Base-by-base conservation (phyloP, 2,329 filamentous ascomycete genomes). In the Podosphaera leucotricha region DNA sequence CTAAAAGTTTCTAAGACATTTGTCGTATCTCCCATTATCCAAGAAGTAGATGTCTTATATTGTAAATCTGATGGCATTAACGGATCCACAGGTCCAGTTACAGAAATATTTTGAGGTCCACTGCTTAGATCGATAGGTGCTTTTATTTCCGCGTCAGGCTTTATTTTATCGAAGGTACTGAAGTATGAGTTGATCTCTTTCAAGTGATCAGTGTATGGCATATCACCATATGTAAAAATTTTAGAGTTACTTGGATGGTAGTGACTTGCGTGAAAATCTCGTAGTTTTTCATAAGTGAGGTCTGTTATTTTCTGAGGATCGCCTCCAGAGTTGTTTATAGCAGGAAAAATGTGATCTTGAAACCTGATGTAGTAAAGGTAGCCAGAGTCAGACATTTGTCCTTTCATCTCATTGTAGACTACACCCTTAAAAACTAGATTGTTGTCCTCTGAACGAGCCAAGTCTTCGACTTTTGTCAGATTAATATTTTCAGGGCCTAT, bases 361-460 rank as follows among this genome's bases (percentile, higher is more conserved):
- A 92, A 98, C 44, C 80, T 73, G 52, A 94, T 92, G 60, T 94
- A 95, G 65, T 83, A 98, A 0, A 95, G 66, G 55, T 98, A 98
- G 52, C 84, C 84, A 6, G 87, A 85, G 60, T 98, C 90, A 2
- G 90, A 95, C 77, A 95, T 92, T 58, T 94, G 86, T 0, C 90
- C 90, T 64, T 98, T 98, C 90, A 98, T 98, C 64, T 98, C 90
- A 56, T 98, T 98, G 64, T 95, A 95, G 0, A 95, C 87, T 1
- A 95, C 90, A 21, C 87, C 87, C 64, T 95, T 95, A 68, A 95
- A 95, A 0, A 93, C 82, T 36, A 92, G 64, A 49, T 74, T 75
- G 59, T 75, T 73, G 56, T 75, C 71, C 45, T 75, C 50, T 60
- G 54, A 59, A 48, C 60, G 67, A 48, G 49, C 64, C 54, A 53